Base-by-base conservation (phyloP, 2,329 filamentous ascomycete genomes). In the Penicillium corylophilum region DNA sequence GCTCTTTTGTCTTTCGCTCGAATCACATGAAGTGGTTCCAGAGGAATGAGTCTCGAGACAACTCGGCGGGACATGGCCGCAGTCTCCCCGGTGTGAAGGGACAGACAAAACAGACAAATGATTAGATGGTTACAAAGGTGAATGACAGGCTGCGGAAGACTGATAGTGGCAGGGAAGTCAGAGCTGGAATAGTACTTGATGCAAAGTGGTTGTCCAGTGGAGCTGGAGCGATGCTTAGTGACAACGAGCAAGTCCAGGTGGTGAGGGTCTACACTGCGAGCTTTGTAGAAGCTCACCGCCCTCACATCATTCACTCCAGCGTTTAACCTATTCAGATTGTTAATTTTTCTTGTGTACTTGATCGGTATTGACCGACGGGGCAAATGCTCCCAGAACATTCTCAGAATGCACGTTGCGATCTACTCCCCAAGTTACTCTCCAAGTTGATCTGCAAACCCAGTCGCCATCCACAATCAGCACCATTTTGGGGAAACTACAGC, bases 271-370 rank as follows among this genome's bases (percentile, higher is more conserved):
- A 41, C 24, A 47, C 16, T 13, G 39, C 16, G 44, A 46, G 13
- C 45, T 26, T 47, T 20, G 5, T 15, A n/a, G 9, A 20, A 13
- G 40, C 36, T 49, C n/a, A n/a, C n/a, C n/a, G n/a, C n/a, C n/a
- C n/a, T 55, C 55, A 57, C 52, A 55, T 57, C 52, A 55, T 53
- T 31, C 36, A 15, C 33, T 23, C 13, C 16, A 8, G 33, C n/a
- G n/a, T n/a, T n/a, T n/a, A n/a, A n/a, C n/a, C n/a, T n/a, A n/a
- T n/a, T n/a, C n/a, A n/a, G n/a, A n/a, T n/a, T n/a, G n/a, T n/a
- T n/a, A n/a, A n/a, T n/a, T n/a, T n/a, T n/a, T n/a, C n/a, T n/a
- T n/a, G n/a, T n/a, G n/a, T n/a, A n/a, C n/a, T n/a, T n/a, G n/a
- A n/a, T 41, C 26, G 23, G 16, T 3, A n/a, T 4, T 24, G 13